These are phyloP conservation scores for Penicillium expansum DNA, from an alignment of 2,329 filamentous ascomycete species.

Conservation along the genomic window DNA sequence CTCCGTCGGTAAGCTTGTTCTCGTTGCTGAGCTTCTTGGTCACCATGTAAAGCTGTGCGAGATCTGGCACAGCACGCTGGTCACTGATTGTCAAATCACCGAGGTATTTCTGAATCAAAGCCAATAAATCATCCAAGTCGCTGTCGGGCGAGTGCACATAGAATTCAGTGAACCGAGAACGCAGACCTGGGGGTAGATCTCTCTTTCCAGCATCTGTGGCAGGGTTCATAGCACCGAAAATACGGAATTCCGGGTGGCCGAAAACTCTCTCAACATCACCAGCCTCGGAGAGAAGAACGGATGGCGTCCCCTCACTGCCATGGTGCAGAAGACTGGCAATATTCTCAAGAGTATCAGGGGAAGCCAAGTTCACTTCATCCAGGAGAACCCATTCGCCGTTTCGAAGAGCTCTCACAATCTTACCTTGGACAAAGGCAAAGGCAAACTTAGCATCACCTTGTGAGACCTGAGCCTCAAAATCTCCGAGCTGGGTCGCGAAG, in stretches of 20 bases:
- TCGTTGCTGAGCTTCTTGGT: slow-evolving; percentile 78
- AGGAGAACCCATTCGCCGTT: slow-evolving; percentile 97
- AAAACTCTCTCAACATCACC: slow-evolving; percentile 87
- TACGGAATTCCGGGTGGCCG: slow-evolving; percentile 87
- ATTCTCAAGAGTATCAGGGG: slow-evolving; percentile 89
- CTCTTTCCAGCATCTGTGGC: slow-evolving; percentile 96
- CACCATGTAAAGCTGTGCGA: slow-evolving; percentile 82
- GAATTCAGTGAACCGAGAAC: slow-evolving; percentile 91
- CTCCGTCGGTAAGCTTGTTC: slow-evolving; percentile 87
- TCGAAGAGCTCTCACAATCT: slow-evolving; percentile 89
- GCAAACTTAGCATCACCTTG: slow-evolving; percentile 75
- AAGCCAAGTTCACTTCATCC: slow-evolving; percentile 95
- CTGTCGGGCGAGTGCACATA: slow-evolving; percentile 90
- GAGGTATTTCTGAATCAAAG: slow-evolving; percentile 85
- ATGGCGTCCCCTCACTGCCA: slow-evolving; percentile 69
- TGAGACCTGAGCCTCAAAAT: slow-evolving; percentile 74
- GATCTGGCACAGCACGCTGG: slow-evolving; percentile 71
- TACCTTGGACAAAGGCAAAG: slow-evolving; percentile 94
- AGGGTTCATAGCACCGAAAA: slow-evolving; percentile 99
- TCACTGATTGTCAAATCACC: slow-evolving; percentile 68
- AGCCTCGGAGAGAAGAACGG: slow-evolving; percentile 85
- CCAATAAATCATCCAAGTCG: slow-evolving; percentile 79
- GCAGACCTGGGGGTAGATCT: slow-evolving; percentile 81
- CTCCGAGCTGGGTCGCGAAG: slow-evolving; percentile 70
- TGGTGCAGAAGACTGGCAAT: slow-evolving; percentile 82